Evolutionary conservation across 2,329 filamentous ascomycete species (phyloP).

Genomic region (Periconia digitata): DNA sequence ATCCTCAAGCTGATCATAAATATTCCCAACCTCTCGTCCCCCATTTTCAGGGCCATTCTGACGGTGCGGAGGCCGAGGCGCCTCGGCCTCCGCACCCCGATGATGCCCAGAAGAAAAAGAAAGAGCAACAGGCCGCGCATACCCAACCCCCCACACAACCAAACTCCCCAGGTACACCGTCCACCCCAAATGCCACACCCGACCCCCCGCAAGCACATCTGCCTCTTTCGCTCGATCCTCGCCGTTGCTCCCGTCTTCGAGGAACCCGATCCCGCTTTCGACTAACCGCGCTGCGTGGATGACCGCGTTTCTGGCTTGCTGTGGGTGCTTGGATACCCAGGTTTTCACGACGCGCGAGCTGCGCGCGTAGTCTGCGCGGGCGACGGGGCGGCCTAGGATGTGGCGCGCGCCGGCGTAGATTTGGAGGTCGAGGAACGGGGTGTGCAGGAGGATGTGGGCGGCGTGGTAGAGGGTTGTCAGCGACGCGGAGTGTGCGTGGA

Average conservation of each 20-base stretch:
- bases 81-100: too few species aligned
- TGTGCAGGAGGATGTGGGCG: slow-evolving; percentile 58
- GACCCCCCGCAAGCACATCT: slow-evolving; percentile 33
- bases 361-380: slow-evolving; percentile 52
- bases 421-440: slow-evolving; percentile 63
- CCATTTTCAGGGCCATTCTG: too few species aligned
- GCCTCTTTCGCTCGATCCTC: slow-evolving; percentile 49
- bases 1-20: too few species aligned
- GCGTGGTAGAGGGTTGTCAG: slow-evolving; percentile 61
- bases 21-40: too few species aligned
- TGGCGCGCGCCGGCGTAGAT: slow-evolving; percentile 62
- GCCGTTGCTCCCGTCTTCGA: slow-evolving; percentile 34
- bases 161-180: slow-evolving; percentile 62
- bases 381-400: slow-evolving; percentile 60
- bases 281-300: slow-evolving; percentile 60
- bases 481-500: slow-evolving; percentile 52
- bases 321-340: slow-evolving; percentile 46
- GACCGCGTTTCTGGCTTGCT: slow-evolving; percentile 48
- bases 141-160: slow-evolving; percentile 61
- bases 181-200: slow-evolving; percentile 64
- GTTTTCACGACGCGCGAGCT: slow-evolving; percentile 55
- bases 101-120: slow-evolving; percentile 2
- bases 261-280: slow-evolving; percentile 51
- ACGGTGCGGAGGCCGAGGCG: too few species aligned
- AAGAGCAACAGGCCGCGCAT: slow-evolving; percentile 27